phyloP scores from a whole-genome alignment of 495 filamentous ascomycete species.

The Penicillium mononematosum region DNA sequence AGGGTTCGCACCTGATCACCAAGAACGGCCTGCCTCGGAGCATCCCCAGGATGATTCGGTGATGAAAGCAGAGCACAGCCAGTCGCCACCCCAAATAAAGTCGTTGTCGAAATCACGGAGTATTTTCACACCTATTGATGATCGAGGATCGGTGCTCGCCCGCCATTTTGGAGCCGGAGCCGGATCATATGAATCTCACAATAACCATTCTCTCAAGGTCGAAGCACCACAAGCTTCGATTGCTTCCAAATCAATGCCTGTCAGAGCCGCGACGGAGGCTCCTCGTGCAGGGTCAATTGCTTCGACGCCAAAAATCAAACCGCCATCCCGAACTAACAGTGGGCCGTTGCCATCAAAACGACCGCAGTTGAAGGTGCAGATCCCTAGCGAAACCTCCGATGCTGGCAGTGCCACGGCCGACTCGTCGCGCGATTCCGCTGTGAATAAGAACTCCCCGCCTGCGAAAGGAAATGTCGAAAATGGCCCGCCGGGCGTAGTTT shows the following conservation, averaged over 20 bases:
- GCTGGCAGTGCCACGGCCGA: slow-evolving; percentile 72
- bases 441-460: slow-evolving; percentile 52
- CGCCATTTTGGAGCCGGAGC: slow-evolving; percentile 71
- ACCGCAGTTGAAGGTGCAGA: slow-evolving; percentile 87
- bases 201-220: slow-evolving; percentile 39
- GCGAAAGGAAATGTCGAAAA: slow-evolving; percentile 54
- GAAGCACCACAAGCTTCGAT: slow-evolving; percentile 47
- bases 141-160: slow-evolving; percentile 81
- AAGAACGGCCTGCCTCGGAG: slow-evolving; percentile 43
- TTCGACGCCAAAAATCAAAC: slow-evolving; percentile 60
- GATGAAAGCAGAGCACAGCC: slow-evolving; percentile 44
- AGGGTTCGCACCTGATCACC: slow-evolving; percentile 46
- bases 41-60: slow-evolving; percentile 40
- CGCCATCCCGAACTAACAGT: slow-evolving; percentile 75
- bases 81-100: slow-evolving; percentile 59
- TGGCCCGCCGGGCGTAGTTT: slow-evolving; percentile 66
- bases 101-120: slow-evolving; percentile 82
- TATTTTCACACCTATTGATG: slow-evolving; percentile 96
- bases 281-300: slow-evolving; percentile 46
- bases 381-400: slow-evolving; percentile 86
- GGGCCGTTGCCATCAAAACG: slow-evolving; percentile 60
- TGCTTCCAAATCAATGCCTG: slow-evolving; percentile 44
- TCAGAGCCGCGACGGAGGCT: slow-evolving; percentile 41
- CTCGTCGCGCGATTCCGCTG: slow-evolving; percentile 71
- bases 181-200: slow-evolving; percentile 45